Evolutionary conservation across 345 rosid species (phyloP).

Genomic region (Mangifera indica): DNA sequence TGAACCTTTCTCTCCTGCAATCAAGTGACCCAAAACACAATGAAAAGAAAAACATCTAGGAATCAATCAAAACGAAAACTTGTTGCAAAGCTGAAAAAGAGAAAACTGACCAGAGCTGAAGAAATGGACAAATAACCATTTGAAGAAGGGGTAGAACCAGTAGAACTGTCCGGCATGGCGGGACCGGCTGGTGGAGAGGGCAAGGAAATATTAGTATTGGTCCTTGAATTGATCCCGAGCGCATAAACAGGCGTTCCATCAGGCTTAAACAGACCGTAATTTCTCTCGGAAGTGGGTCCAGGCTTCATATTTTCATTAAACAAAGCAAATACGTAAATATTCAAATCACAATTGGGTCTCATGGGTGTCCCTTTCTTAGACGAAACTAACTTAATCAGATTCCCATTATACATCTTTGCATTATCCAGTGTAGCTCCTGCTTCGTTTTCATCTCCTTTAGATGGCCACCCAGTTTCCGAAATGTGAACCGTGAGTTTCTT

Average conservation of each 20-base stretch:
- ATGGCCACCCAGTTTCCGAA: conserved; percentile 99
- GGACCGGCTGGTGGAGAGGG: conserved; percentile 27
- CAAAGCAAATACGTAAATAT: conserved; percentile 73
- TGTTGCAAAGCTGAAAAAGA: not conserved
- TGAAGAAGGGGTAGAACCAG: conserved; percentile 9
- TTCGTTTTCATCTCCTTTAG: conserved; percentile 89
- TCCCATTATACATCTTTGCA: conserved; percentile 83
- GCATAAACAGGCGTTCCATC: conserved; percentile 75
- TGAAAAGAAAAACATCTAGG: too few species aligned
- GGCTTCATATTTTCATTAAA: conserved; percentile 97
- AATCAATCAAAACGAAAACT: not conserved
- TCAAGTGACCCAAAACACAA: not conserved
- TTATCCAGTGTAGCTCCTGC: conserved; percentile 77
- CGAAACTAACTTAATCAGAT: conserved; percentile 55
- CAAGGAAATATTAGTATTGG: conserved; percentile 14
- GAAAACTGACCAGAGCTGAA: conserved; percentile 32
- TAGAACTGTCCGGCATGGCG: not conserved
- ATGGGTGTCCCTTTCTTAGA: conserved; percentile 78
- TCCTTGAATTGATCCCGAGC: conserved; percentile 34
- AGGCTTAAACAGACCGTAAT: conserved; percentile 89
- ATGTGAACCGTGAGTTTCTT: conserved; percentile 61
- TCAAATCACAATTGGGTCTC: conserved; percentile 59
- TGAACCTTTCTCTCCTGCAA: conserved; percentile 19
- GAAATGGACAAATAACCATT: conserved; percentile 55
- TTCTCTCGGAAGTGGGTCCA: conserved; percentile 93